Conservation (phyloP, 2,329 filamentous ascomycete species). For the Alternaria sp. region DNA sequence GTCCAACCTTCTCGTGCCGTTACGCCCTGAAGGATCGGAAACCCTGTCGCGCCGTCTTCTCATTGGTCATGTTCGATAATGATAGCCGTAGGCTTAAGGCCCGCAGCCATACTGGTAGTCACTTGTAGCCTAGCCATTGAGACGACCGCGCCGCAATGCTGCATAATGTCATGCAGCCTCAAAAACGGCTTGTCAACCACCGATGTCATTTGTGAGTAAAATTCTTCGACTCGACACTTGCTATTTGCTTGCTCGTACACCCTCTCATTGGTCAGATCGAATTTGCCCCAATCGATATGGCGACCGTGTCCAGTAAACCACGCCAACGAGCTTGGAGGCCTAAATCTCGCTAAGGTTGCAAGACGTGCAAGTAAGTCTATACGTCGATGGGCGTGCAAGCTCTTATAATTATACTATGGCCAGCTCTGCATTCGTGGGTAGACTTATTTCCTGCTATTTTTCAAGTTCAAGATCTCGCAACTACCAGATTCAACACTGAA, state of each 20-base stretch:
- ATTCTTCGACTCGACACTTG: background rate
- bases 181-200: slow-evolving; percentile 3
- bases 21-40: slow-evolving; percentile 1
- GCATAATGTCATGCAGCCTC: slow-evolving; percentile 16
- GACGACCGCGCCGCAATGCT: slow-evolving; percentile 14
- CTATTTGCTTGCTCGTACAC: slow-evolving; percentile 10
- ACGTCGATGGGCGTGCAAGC: background rate
- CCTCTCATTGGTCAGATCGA: slow-evolving; percentile 2
- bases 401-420: background rate
- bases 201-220: slow-evolving; percentile 16
- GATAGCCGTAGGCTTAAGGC: slow-evolving; percentile 2
- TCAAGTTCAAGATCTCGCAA: background rate
- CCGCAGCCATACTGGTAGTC: background rate
- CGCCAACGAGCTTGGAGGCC: slow-evolving; percentile 31
- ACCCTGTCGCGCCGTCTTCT: background rate
- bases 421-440: background rate
- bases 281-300: slow-evolving; percentile 6
- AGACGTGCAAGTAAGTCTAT: slow-evolving; percentile 31
- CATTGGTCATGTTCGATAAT: slow-evolving; percentile 1
- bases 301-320: slow-evolving; percentile 16
- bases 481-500: background rate
- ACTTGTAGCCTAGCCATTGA: slow-evolving; percentile 4
- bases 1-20: background rate
- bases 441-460: background rate
- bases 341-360: slow-evolving; percentile 27